Evolutionary conservation across 2,329 filamentous ascomycete species (phyloP), one percentile per base, ranked within the genome.

Genomic region (Lachnellula arida): DNA sequence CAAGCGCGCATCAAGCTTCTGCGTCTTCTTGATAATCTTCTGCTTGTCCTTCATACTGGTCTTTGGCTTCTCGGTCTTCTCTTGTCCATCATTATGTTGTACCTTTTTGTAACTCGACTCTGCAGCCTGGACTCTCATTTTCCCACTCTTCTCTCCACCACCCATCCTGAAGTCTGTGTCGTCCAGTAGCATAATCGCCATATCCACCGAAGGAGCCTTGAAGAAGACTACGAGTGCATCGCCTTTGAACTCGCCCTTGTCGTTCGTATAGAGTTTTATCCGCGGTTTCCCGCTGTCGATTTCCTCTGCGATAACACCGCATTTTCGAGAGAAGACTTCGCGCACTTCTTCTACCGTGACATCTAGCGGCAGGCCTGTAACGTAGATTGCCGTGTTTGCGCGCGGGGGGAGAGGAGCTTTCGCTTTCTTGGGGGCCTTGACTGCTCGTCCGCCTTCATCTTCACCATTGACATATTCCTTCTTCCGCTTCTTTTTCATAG

Each of bases 191-290:
- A 86, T 84, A 62, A 93, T 88, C 46, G 90, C 90, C 75, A 91
- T 87, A 43, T 88, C 78, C 56, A 99, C 93, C n/a, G 89, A 95
- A 69, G 96, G 91, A 0, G 91, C 88, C 65, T 94, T 90, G 80
- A 96, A 97, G 75, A 95, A 99, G 37, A 97, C 89, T 53, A 99
- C 78, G 34, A 99, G 79, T 2, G 90, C 92, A 69, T 97, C 92
- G 58, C 94, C 94, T 70, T 97, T 97, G 79, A 96, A 96, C 15
- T 84, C 82, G 19, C 91, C 94, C 1, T 86, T 74, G 1, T 88
- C 84, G 69, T 97, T 86, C 19, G 79, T 84, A 74, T 99, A 99
- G 72, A 99, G 84, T 75, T 96, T 97, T 74, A 99, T 93, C 39
- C 94, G 87, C 46, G 91, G 90, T 46, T 85, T 82, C 55, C 90